phyloP scores from a whole-genome alignment of 2,329 filamentous ascomycete species.

The Penicillium rolfsii region DNA sequence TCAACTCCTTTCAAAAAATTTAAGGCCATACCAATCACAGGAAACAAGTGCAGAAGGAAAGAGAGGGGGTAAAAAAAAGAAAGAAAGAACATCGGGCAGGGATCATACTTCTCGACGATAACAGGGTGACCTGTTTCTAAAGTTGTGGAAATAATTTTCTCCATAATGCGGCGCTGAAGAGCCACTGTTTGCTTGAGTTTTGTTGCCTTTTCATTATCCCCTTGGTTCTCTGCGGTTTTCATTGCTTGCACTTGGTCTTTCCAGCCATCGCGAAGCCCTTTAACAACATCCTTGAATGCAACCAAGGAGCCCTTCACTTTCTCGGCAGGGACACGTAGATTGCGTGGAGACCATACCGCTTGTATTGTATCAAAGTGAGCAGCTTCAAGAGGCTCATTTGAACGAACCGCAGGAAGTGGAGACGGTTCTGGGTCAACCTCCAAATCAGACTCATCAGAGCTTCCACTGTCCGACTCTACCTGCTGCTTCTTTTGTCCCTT shows the following conservation, averaged over 20 bases:
- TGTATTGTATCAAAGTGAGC: conserved; percentile 63
- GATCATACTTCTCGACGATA: conserved; percentile 54
- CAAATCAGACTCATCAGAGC: conserved; percentile 53
- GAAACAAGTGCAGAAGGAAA: conserved; percentile 20
- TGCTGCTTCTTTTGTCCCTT: conserved; percentile 16
- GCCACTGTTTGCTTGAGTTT: conserved; percentile 60
- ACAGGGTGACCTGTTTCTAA: conserved; percentile 50
- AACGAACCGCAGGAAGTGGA: conserved; percentile 57
- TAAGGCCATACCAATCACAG: conserved; percentile 38
- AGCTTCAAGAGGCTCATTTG: conserved; percentile 56
- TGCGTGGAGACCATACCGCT: conserved; percentile 63
- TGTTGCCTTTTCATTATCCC: conserved; percentile 57
- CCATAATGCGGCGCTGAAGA: conserved; percentile 60
- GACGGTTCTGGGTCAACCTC: conserved; percentile 58
- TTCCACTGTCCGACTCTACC: conserved; percentile 55
- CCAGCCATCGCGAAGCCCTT: conserved; percentile 64
- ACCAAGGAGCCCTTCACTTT: conserved; percentile 59
- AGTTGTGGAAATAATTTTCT: conserved; percentile 52
- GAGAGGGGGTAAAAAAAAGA: background rate
- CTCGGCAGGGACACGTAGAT: conserved; percentile 52
- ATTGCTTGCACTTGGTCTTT: conserved; percentile 60
- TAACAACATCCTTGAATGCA: conserved; percentile 63
- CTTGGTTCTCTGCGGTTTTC: conserved; percentile 61
- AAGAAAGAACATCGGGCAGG: background rate
- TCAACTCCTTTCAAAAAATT: conserved; percentile 41